Evolutionary conservation across 2,329 filamentous ascomycete species (phyloP), one percentile per base, ranked within the genome.

Genomic region (Colletotrichum falcatum): DNA sequence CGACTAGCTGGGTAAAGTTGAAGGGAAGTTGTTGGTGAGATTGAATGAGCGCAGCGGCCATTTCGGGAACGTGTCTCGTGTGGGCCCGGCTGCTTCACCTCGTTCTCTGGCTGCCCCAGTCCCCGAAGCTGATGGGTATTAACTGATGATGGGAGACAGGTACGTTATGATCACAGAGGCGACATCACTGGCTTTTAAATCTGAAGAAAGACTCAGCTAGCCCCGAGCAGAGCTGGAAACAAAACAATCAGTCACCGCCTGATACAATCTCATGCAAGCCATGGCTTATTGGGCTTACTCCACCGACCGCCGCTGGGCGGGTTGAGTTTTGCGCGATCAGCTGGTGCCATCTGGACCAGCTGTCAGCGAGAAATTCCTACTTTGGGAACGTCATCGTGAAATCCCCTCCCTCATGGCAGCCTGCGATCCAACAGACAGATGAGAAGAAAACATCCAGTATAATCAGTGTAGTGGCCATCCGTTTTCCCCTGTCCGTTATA

Each of bases 1-100:
- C 37, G 49, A 63, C 26, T 18, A 67, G 26, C 37, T 70, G 64
- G 46, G 67, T 70, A 53, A 63, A 53, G 53, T 70, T 70, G 37
- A 53, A 54, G n/a, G 67, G 53, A 33, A 62, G 51, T 44, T 54
- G 51, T 28, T 44, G 51, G 23, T 44, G 51, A 26, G n/a, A 39
- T 16, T 28, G 51, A 46, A 59, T 5, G 44, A 70, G 48, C 30
- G 55, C 55, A 33, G 58, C 26, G 30, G 66, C 58, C 67, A 67
- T 70, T 67, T 67, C n/a, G 28, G 59, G 51, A 58, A 42, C 30
- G 49, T 58, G 66, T 39, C 37, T 18, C 28, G 5, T 26, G 67
- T 70, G 67, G 67, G 67, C 62, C 67, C 33, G 11, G 44, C 56
- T 39, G 61, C 49, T 66, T 61, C 48, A 37, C 42, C 2, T 61